These are phyloP conservation scores for Podospora anserina DNA, from an alignment of 495 filamentous ascomycete genomes.

Conservation along the genomic window DNA sequence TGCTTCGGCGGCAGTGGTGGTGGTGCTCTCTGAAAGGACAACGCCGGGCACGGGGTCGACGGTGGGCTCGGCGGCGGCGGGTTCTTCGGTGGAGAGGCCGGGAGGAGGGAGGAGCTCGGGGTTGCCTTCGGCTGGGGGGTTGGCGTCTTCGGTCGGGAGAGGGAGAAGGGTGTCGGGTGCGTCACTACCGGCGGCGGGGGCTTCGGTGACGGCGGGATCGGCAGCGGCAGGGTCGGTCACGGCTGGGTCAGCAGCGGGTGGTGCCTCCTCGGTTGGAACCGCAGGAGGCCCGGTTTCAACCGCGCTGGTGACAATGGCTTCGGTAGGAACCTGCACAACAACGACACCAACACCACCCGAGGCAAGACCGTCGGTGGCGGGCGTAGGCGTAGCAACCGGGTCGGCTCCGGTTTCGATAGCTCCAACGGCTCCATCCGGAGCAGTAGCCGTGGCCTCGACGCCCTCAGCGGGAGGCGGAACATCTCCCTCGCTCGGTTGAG, in stretches of 20 bases:
- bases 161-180: neutral
- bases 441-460: slow-evolving; percentile 3
- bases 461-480: slow-evolving; percentile 11
- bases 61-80: slow-evolving; percentile 3
- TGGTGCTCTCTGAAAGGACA: slow-evolving; percentile 4
- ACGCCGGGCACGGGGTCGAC: neutral
- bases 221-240: neutral
- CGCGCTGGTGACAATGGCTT: slow-evolving; percentile 21
- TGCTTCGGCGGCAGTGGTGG: neutral
- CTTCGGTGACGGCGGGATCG: neutral
- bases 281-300: slow-evolving; percentile 18
- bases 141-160: neutral
- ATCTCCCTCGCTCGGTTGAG: neutral
- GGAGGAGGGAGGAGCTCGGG: neutral
- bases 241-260: slow-evolving; percentile 2
- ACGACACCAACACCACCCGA: slow-evolving; percentile 33
- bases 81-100: neutral
- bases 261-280: slow-evolving; percentile 2
- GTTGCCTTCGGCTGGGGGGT: neutral
- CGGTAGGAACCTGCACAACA: slow-evolving; percentile 26
- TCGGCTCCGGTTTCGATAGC: slow-evolving; percentile 3
- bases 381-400: neutral
- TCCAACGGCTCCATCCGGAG: slow-evolving; percentile 9
- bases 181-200: neutral
- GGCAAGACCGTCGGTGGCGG: slow-evolving; percentile 5